Conservation (phyloP, 352 stramenopile species). For the Globisporangium lucens region DNA sequence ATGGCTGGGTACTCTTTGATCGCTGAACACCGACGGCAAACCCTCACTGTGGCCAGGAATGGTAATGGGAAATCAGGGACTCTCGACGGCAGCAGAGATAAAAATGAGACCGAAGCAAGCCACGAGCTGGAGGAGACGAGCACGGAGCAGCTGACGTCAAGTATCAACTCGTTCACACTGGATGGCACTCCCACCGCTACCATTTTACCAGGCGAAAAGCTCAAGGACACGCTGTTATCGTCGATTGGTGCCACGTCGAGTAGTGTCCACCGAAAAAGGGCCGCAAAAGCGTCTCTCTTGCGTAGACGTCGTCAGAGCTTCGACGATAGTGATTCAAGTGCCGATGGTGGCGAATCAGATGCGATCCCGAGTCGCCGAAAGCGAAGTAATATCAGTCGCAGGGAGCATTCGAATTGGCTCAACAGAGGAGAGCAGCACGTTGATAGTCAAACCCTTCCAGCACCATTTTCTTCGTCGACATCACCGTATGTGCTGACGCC, state of each 20-base stretch:
- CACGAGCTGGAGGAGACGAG: conserved; percentile 32
- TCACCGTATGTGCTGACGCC: conserved; percentile 13
- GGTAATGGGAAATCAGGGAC: background rate
- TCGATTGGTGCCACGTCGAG: background rate
- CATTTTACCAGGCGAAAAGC: background rate
- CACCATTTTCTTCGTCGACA: background rate
- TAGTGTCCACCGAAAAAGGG: background rate
- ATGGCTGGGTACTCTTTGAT: conserved; percentile 13
- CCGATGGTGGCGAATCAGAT: conserved; percentile 48
- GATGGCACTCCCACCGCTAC: conserved; percentile 6
- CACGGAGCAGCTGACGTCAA: conserved; percentile 51
- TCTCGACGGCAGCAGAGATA: background rate
- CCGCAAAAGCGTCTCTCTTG: conserved; percentile 22
- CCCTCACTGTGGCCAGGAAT: background rate
- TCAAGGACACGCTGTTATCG: conserved; percentile 4
- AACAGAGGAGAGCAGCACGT: conserved; percentile 8
- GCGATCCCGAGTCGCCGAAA: conserved; percentile 50
- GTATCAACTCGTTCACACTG: conserved; percentile 45
- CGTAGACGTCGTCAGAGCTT: conserved; percentile 46
- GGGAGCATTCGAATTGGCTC: conserved; percentile 11
- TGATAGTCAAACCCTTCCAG: background rate
- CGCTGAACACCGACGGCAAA: conserved; percentile 3
- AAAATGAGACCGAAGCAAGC: conserved; percentile 17
- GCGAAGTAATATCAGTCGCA: conserved; percentile 52
- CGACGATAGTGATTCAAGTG: conserved; percentile 60